Evolutionary conservation across 768 basidiomycete species (phyloP).

Genomic region (Leccinum variicolor): DNA sequence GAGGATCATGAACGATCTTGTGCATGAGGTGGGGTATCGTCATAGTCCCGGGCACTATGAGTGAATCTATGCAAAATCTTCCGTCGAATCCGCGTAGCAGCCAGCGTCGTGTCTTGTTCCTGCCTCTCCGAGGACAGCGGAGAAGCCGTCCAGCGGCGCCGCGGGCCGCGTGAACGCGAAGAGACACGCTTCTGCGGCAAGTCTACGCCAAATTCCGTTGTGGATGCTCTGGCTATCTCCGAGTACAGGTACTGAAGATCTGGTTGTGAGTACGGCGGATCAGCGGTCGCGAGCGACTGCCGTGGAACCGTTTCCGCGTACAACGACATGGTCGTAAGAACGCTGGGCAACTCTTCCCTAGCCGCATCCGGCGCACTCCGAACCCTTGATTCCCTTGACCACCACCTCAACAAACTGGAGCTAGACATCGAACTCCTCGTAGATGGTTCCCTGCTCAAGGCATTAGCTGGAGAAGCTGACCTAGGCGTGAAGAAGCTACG

Average conservation of each 20-base stretch:
- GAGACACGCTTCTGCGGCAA: constrained; percentile 15
- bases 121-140: constrained; percentile 6
- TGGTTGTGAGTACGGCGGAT: constrained; percentile 30
- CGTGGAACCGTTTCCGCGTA: constrained; percentile 10
- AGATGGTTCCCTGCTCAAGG: constrained; percentile 28
- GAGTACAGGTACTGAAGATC: constrained; percentile 27
- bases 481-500: constrained; percentile 56
- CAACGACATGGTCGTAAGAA: constrained; percentile 26
- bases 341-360: constrained; percentile 24
- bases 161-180: constrained; percentile 12
- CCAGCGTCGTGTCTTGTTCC: constrained; percentile 15
- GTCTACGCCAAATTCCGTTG: constrained; percentile 24
- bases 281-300: constrained; percentile 11
- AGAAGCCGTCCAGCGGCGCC: constrained; percentile 22
- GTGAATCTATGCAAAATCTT: constrained; percentile 37
- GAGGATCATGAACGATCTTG: constrained; percentile 9
- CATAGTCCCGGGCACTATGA: constrained; percentile 10
- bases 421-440: constrained; percentile 26
- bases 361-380: constrained; percentile 51
- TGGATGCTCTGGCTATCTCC: constrained; percentile 9
- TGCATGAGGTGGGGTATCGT: constrained; percentile 1
- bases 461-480: constrained; percentile 37
- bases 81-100: constrained; percentile 27
- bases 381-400: constrained; percentile 47
- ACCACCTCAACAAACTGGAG: constrained; percentile 42